These are phyloP conservation scores for Vigna reflexopilosa DNA, from an alignment of 306 rosid species.

Conservation along the genomic window DNA sequence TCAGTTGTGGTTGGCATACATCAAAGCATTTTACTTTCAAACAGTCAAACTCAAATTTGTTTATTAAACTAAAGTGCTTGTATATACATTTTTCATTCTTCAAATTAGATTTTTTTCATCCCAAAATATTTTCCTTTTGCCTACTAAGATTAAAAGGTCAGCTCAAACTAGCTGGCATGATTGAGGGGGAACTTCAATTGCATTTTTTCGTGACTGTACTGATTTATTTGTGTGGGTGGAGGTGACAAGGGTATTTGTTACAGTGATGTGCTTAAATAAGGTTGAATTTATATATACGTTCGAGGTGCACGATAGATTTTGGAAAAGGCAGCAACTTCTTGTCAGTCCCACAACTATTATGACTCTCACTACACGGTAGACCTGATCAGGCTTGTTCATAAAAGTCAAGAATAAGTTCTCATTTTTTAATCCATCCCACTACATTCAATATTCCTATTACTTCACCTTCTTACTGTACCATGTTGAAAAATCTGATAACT, in stretches of 20 bases:
- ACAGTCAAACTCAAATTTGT: slow-evolving; percentile 23
- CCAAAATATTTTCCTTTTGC: background rate
- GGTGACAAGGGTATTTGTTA: background rate
- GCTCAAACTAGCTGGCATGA: background rate
- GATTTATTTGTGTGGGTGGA: background rate
- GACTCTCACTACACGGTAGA: background rate
- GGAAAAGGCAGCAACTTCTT: background rate
- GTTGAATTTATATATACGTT: slow-evolving; percentile 2
- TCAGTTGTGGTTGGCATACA: background rate
- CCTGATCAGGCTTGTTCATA: background rate
- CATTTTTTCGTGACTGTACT: background rate
- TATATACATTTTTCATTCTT: background rate
- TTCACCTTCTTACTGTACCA: background rate
- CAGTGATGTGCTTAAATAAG: background rate
- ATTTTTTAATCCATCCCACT: background rate
- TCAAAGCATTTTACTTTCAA: slow-evolving; percentile 18
- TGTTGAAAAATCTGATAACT: background rate
- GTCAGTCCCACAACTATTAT: background rate
- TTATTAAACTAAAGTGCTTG: slow-evolving; percentile 8
- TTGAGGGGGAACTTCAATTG: background rate
- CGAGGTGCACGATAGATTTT: background rate
- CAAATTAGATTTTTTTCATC: slow-evolving; percentile 2
- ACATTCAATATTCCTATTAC: background rate
- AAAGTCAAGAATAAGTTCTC: background rate
- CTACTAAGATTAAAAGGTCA: background rate